A percentile compares a stretch with the other conserved stretches of the same genome.
Evolutionary conservation across 441 rosid genomes (phyloP).

Genomic region (Jatropha podagrica): DNA sequence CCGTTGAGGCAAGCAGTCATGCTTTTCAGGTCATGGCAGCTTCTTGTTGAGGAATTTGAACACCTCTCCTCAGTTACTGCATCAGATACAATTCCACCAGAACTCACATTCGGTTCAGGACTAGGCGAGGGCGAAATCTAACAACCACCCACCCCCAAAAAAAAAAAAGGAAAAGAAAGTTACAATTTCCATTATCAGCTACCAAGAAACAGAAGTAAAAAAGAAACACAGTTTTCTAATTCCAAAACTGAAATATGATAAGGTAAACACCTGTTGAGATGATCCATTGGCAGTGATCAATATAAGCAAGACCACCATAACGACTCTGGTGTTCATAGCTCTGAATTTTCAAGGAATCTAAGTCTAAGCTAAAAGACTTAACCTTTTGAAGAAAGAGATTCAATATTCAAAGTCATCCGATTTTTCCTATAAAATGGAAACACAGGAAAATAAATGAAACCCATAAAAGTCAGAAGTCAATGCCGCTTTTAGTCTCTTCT

Average conservation of each 20-base stretch:
- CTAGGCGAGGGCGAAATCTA: conserved; percentile 17
- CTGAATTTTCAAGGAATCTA: neutral
- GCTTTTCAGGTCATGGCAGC: neutral
- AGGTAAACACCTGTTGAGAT: conserved; percentile 3
- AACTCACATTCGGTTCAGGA: neutral
- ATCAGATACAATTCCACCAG: neutral
- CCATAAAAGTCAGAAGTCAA: conserved; percentile 11
- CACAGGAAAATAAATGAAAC: neutral
- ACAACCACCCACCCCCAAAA: neutral
- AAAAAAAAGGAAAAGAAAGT: neutral
- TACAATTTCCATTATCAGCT: neutral
- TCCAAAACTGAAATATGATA: neutral
- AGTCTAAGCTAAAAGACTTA: neutral
- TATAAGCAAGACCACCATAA: neutral
- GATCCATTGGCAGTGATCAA: neutral
- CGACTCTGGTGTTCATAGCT: conserved; percentile 3
- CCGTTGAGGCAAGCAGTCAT: conserved; percentile 20
- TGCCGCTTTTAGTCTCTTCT: neutral
- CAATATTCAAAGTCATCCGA: neutral
- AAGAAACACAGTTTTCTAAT: neutral
- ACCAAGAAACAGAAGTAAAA: neutral
- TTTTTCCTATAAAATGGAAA: neutral
- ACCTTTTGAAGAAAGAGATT: neutral
- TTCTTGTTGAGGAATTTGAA: neutral
- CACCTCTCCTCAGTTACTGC: conserved; percentile 18